These are phyloP conservation scores for Flammula alnicola DNA, from an alignment of 1,284 basidiomycete species.

Conservation along the genomic window DNA sequence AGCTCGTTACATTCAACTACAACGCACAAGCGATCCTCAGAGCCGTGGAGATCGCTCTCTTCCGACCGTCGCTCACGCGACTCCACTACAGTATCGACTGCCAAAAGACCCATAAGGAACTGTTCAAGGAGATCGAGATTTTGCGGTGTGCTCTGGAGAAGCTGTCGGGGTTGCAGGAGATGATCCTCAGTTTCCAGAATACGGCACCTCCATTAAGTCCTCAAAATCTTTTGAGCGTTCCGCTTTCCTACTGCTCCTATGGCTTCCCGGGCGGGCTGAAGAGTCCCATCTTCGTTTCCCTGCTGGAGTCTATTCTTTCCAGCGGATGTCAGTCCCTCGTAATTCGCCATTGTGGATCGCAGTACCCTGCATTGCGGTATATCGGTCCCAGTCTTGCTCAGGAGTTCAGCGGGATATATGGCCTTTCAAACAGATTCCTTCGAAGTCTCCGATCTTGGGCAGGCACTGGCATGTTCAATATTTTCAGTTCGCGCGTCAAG, in stretches of 20 bases:
- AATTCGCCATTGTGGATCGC: constrained; percentile 10
- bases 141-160: constrained; percentile 5
- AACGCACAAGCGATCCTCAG: constrained; percentile 19
- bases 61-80: constrained; percentile 19
- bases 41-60: constrained; percentile 24
- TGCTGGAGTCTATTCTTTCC: constrained; percentile 8
- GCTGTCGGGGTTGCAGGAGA: constrained; percentile 9
- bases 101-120: constrained; percentile 11
- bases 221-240: neutral
- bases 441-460: neutral
- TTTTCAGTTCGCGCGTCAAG: neutral
- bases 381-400: neutral
- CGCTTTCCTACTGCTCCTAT: neutral
- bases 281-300: neutral
- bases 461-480: neutral
- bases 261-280: constrained; percentile 3
- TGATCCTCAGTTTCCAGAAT: constrained; percentile 8
- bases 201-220: neutral
- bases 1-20: constrained; percentile 27
- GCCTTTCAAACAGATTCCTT: neutral
- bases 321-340: constrained; percentile 10
- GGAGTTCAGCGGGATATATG: neutral
- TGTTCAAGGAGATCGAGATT: constrained; percentile 1
- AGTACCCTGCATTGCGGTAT: neutral
- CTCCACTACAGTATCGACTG: constrained; percentile 26